These are phyloP conservation scores for Prinsepia uniflora DNA, from an alignment of 306 rosid genomes.

Conservation along the genomic window DNA sequence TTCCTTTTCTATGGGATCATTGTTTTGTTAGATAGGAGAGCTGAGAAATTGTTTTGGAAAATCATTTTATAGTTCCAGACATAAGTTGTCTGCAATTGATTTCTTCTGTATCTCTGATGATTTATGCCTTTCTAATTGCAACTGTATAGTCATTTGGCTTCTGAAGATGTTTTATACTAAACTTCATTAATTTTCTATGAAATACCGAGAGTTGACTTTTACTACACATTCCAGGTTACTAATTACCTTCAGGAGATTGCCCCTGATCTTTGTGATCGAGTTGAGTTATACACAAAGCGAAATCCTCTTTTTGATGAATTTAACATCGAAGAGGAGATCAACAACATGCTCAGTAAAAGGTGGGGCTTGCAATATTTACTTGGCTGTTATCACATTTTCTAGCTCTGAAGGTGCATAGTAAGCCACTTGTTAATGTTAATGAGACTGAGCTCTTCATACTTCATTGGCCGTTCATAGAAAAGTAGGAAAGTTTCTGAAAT, in stretches of 20 bases:
- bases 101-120: constrained; percentile 1
- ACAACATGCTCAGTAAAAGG: constrained; percentile 86
- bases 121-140: neutral
- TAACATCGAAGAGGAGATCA: constrained; percentile 86
- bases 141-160: neutral
- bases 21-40: neutral
- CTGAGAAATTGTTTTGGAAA: neutral
- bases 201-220: constrained; percentile 17
- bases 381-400: constrained; percentile 16
- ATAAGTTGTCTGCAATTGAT: neutral
- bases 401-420: constrained; percentile 6
- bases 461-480: neutral
- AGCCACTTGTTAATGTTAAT: constrained; percentile 1
- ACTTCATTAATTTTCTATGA: constrained; percentile 3
- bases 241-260: constrained; percentile 98
- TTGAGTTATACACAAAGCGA: constrained; percentile 64
- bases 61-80: neutral
- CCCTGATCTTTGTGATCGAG: constrained; percentile 88
- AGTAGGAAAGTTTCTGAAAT: too few species aligned
- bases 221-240: constrained; percentile 57
- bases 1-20: neutral
- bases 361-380: constrained; percentile 27
- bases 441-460: neutral
- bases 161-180: constrained; percentile 11
- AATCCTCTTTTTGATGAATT: constrained; percentile 84